Percentiles rank a stretch among this genome's conserved stretches.
These are phyloP conservation scores for Verticillium isaacii DNA, from an alignment of 2,329 filamentous ascomycete genomes.

Conservation along the genomic window DNA sequence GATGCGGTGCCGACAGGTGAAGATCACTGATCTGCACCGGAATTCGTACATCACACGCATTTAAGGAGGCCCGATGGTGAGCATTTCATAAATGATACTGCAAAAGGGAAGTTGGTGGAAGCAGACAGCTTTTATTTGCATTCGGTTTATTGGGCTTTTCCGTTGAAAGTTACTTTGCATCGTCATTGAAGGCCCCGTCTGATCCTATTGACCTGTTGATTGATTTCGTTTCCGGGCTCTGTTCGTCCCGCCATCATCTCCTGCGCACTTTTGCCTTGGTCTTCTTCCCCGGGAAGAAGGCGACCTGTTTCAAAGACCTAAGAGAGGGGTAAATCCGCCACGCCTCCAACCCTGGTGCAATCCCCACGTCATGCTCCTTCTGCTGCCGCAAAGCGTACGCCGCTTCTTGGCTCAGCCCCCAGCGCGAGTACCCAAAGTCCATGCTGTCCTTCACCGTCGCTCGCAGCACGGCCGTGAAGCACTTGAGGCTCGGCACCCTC, in stretches of 20 bases:
- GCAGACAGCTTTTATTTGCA: too few species aligned
- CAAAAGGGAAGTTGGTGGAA: too few species aligned
- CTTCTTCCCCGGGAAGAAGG: neutral
- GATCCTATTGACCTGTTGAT: too few species aligned
- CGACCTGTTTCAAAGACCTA: neutral
- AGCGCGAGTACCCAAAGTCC: constrained; percentile 23
- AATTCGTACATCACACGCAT: too few species aligned
- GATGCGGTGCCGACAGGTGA: too few species aligned
- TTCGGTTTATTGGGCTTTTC: too few species aligned
- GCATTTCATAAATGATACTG: too few species aligned
- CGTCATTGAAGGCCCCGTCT: too few species aligned
- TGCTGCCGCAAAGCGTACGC: constrained; percentile 2
- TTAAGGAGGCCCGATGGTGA: too few species aligned
- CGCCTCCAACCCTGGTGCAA: neutral
- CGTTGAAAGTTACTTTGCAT: too few species aligned
- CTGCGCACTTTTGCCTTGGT: neutral
- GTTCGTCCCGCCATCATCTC: neutral
- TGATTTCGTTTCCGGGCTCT: too few species aligned
- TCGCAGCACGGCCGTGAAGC: constrained; percentile 27
- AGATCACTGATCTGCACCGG: too few species aligned
- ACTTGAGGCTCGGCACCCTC: constrained; percentile 12
- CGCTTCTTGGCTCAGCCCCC: neutral
- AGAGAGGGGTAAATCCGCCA: neutral
- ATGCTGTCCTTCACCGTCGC: constrained; percentile 27
- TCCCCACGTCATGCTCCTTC: constrained; percentile 4